Evolutionary conservation across 2,329 filamentous ascomycete species (phyloP), one percentile per base, ranked within the genome.

Genomic region (Fusarium sp.): DNA sequence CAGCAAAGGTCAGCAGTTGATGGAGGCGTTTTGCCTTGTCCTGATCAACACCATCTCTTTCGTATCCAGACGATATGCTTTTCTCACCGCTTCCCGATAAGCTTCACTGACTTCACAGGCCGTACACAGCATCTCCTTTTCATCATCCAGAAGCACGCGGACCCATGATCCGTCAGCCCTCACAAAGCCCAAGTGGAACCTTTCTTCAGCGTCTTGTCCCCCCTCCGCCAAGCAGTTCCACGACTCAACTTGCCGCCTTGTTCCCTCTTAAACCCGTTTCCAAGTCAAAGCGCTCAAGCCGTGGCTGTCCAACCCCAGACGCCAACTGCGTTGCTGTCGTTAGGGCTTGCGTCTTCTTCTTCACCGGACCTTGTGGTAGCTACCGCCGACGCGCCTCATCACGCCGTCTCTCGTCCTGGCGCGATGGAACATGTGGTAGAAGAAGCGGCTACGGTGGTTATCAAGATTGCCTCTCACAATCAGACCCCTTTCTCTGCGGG

Each of bases 31-130:
- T 32, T 32, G 48, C 18, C 27, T 54, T 34, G 50, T 34, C 50
- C 11, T 54, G 50, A 18, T 54, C 20, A 37, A 48, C 60, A 34
- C 60, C 60, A 35, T 32, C 18, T 39, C 16, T 16, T 32, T 48
- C 45, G 43, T 59, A 43, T 37, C n/a, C 30, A 52, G 20, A 54
- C 27, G 30, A 32, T 14, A 54, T 32, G 27, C 10, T 32, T 20
- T 52, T 27, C 56, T 66, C 67, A 71, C 68, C 67, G 68, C 65
- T 20, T 27, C 35, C 25, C 52, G 48, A 63, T 61, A 71, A 66
- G 25, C 68, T 52, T 61, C 45, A 57, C 34, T 61, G 27, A 45
- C 59, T 56, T 48, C 52, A 37, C 39, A 41, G 50, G 10, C 35
- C 20, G 39, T 30, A 43, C 60, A 69, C 34, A 23, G 20, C 25